Evolutionary conservation across 78 protist species (phyloP).

Genomic region (Guillardia theta): DNA sequence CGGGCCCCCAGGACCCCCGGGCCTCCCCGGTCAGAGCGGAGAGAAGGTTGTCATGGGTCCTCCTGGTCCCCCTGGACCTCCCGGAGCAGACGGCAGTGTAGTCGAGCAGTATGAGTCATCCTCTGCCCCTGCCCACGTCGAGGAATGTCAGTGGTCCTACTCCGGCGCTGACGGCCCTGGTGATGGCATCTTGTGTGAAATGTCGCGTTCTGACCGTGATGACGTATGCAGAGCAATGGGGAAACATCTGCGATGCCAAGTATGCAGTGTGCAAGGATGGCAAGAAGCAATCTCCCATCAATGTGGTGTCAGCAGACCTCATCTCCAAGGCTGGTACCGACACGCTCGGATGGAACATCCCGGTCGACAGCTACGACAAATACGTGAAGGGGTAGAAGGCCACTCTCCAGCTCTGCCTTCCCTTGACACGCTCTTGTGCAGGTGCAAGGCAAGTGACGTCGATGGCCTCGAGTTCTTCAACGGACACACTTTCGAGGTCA

Average conservation of each 20-base stretch:
- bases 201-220: no score
- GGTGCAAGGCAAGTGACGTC: no score
- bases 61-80: conserved; percentile 6
- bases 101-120: not conserved
- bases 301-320: not conserved
- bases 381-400: no score
- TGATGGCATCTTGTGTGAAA: no score
- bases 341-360: conserved; percentile 31
- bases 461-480: not conserved
- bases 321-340: not conserved
- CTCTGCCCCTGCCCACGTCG: not conserved
- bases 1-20: not conserved
- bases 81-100: not conserved
- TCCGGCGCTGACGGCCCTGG: not conserved
- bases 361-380: not conserved
- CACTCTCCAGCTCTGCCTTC: no score
- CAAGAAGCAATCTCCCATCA: not conserved
- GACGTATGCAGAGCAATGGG: conserved; percentile 18
- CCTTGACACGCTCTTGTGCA: no score
- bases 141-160: not conserved
- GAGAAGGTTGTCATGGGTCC: not conserved
- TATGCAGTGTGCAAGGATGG: not conserved
- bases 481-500: conserved; percentile 2
- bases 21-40: not conserved
- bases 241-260: not conserved